Evolutionary conservation across 192 early-diverging fungal genomes (phyloP).

Genomic region (Podila epicladia): DNA sequence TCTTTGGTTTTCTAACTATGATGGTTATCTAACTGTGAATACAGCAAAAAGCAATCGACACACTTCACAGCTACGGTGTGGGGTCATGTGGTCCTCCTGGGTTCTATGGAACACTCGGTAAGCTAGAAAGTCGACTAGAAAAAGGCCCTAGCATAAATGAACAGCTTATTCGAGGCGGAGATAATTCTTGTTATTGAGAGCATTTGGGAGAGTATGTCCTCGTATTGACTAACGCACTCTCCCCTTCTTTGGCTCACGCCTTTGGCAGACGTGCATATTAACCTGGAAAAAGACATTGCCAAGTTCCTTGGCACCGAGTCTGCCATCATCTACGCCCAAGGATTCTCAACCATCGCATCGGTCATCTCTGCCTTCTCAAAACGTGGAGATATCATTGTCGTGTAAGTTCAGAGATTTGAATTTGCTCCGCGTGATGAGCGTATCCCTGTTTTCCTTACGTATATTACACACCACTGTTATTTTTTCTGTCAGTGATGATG

Average conservation of each 20-base stretch:
- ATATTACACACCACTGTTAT: not conserved
- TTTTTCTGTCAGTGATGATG: conserved; percentile 78
- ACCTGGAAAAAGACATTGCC: conserved; percentile 88
- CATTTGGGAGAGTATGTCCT: not conserved
- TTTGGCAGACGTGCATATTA: conserved; percentile 87
- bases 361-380: conserved; percentile 97
- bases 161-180: not conserved
- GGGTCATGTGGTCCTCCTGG: conserved; percentile 96
- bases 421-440: not conserved
- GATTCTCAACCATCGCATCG: conserved; percentile 90
- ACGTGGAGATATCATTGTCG: conserved; percentile 93
- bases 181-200: not conserved
- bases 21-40: not conserved
- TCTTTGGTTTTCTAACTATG: not conserved
- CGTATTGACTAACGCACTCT: not conserved
- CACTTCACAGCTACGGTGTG: conserved; percentile 93
- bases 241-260: not conserved
- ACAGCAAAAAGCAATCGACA: conserved; percentile 80
- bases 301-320: conserved; percentile 84
- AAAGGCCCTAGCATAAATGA: too few species aligned
- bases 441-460: too few species aligned
- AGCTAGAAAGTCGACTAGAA: not conserved
- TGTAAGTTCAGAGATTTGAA: conserved; percentile 50
- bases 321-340: conserved; percentile 95
- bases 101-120: conserved; percentile 87